These are phyloP conservation scores for Agapanthus africanus DNA, from an alignment of 106 monocot genomes.

Conservation along the genomic window DNA sequence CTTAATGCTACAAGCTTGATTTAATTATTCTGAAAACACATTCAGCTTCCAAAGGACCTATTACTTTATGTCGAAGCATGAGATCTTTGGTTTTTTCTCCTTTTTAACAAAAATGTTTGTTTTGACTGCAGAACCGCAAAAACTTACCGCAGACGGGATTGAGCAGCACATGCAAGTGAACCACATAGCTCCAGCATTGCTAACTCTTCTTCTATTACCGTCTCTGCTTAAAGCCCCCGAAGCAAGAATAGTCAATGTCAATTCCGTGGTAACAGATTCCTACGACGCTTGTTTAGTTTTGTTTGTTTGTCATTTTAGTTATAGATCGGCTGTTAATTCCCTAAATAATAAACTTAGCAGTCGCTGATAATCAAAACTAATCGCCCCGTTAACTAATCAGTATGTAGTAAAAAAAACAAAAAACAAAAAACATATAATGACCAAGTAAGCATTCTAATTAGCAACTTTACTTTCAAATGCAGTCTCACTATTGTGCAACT, in stretches of 20 bases:
- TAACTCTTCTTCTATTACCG: constrained; percentile 13
- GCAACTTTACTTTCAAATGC: not conserved
- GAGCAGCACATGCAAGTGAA: too few species aligned
- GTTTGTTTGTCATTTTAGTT: not conserved
- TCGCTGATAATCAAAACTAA: not conserved
- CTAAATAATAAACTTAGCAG: not conserved
- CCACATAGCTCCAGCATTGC: too few species aligned
- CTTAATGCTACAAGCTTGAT: too few species aligned
- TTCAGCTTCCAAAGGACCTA: too few species aligned
- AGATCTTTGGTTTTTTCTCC: not conserved
- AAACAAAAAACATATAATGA: too few species aligned
- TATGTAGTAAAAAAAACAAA: not conserved
- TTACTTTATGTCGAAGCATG: constrained; percentile 1
- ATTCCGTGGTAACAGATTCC: constrained; percentile 9
- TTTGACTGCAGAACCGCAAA: too few species aligned
- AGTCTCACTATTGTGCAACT: constrained; percentile 16
- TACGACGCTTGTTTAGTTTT: not conserved
- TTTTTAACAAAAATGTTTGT: constrained; percentile 6
- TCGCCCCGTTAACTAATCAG: not conserved
- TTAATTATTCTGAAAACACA: too few species aligned
- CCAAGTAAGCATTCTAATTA: not conserved
- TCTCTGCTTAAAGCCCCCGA: constrained; percentile 11
- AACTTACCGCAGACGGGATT: too few species aligned
- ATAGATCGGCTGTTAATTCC: not conserved
- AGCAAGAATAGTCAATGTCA: constrained; percentile 14